phyloP scores from a whole-genome alignment of 176 grass and related monocot species.

The Avena sativa region DNA sequence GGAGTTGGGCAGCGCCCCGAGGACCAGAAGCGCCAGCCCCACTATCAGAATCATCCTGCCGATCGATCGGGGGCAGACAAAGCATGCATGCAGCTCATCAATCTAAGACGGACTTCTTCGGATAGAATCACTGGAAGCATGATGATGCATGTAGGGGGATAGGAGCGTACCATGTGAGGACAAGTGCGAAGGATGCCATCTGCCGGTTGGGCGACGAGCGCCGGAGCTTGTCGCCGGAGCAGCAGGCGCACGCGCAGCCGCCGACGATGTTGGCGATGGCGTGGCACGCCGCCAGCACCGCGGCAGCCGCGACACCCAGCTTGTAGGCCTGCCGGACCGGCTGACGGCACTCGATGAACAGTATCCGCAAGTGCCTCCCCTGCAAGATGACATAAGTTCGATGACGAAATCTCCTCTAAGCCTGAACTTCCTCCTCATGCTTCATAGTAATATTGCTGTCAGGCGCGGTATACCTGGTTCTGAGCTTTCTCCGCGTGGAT shows the following conservation, averaged over 20 bases:
- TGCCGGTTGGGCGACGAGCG: conserved; percentile 54
- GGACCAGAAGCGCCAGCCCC: conserved; percentile 62
- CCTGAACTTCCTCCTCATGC: not conserved
- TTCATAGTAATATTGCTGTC: too few relatives aligned
- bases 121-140: not conserved
- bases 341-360: conserved; percentile 82
- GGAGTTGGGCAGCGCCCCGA: conserved; percentile 75
- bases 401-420: not conserved
- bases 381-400: conserved; percentile 7
- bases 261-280: conserved; percentile 70
- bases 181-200: conserved; percentile 60
- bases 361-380: conserved; percentile 62
- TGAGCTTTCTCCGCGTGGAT: conserved; percentile 75
- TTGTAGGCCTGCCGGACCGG: conserved; percentile 79
- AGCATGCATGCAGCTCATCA: not conserved
- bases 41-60: conserved; percentile 64
- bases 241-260: conserved; percentile 74
- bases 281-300: conserved; percentile 70
- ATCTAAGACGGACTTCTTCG: not conserved
- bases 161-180: conserved; percentile 71
- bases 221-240: conserved; percentile 49
- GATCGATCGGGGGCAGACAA: not conserved
- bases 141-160: not conserved
- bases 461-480: conserved; percentile 57
- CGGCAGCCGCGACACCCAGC: conserved; percentile 75